phyloP scores from a whole-genome alignment of 169 alveolate genomes.

The Plasmodium cynomolgi region DNA sequence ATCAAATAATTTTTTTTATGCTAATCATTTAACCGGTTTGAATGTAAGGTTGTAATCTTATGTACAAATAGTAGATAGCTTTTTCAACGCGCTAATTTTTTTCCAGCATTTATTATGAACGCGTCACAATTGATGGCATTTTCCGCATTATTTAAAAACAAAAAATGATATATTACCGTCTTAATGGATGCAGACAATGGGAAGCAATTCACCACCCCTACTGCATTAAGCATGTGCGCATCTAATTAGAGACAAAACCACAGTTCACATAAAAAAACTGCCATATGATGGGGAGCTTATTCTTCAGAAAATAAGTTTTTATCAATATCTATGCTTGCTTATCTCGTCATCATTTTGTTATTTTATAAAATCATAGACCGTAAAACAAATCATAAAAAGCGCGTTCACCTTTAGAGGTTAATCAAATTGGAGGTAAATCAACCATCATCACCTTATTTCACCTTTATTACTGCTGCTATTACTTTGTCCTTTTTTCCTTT shows the following conservation, averaged over 20 bases:
- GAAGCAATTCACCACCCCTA: neutral
- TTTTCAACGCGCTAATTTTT: neutral
- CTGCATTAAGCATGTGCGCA: neutral
- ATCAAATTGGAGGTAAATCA: neutral
- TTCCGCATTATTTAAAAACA: neutral
- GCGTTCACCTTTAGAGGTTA: neutral
- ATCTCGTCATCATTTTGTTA: neutral
- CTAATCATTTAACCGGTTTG: neutral
- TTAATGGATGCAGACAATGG: neutral
- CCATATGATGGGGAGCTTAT: neutral
- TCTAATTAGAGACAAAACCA: neutral
- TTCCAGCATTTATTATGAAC: neutral
- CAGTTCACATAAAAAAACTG: neutral
- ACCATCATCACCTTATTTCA: neutral
- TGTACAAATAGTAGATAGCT: neutral
- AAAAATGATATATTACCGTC: neutral
- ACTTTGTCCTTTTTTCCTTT: neutral
- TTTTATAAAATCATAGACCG: neutral
- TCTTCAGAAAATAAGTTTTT: neutral
- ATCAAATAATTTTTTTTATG: neutral
- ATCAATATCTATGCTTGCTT: neutral
- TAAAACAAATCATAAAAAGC: neutral
- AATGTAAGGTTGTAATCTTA: neutral
- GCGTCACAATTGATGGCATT: neutral
- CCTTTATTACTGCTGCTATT: neutral